Conservation (phyloP, 164 flowering plant genomes). For the Amborella trichopoda region DNA sequence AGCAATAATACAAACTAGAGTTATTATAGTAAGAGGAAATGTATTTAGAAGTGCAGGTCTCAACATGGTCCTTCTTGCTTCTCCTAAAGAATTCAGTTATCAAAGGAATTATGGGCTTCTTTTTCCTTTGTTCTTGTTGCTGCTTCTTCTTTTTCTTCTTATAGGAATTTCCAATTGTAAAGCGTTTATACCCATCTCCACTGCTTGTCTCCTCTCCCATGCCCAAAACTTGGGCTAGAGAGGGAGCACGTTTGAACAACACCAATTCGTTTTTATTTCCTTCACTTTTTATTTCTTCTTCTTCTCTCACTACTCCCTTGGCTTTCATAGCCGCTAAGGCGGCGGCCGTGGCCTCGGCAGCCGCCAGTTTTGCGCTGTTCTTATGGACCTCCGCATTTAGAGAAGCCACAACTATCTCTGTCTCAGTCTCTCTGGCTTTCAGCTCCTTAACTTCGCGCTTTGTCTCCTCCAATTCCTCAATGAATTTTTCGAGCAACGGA, state of each 20-base stretch:
- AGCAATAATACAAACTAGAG: no score
- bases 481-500: constrained; percentile 34
- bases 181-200: no score
- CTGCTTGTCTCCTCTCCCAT: no score
- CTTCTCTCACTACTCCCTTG: constrained; percentile 5
- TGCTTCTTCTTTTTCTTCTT: constrained; percentile 12
- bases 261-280: constrained; percentile 9
- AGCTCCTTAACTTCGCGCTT: constrained; percentile 46
- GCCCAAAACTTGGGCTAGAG: constrained; percentile 38
- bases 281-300: constrained; percentile 6
- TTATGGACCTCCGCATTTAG: constrained; percentile 70
- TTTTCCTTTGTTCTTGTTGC: constrained; percentile 30
- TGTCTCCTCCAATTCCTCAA: constrained; percentile 50
- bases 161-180: no score
- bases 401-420: constrained; percentile 53
- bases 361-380: constrained; percentile 62
- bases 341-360: constrained; percentile 71
- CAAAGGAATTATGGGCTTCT: constrained; percentile 72
- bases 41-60: no score
- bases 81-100: no score
- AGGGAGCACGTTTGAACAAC: constrained; percentile 15
- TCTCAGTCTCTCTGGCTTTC: constrained; percentile 50
- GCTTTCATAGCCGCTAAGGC: no score
- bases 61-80: no score
- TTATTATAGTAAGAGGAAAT: no score